These are phyloP conservation scores for Tolypocladium sp. DNA, from an alignment of 2,329 filamentous ascomycete genomes.

Conservation along the genomic window DNA sequence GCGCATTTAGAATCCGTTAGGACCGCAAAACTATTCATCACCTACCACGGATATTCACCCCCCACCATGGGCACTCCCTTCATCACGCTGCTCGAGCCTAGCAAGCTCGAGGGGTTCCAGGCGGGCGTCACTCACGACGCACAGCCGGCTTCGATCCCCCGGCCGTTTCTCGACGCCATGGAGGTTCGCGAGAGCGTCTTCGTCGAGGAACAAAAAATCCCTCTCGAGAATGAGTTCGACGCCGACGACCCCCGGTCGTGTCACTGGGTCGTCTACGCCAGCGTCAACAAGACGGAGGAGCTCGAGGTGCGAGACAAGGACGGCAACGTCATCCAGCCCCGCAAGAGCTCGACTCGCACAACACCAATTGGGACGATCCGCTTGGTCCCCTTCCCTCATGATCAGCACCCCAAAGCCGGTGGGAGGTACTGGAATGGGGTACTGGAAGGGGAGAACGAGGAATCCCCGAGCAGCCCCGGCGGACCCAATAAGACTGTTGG, in stretches of 20 bases:
- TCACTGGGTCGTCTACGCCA: slow-evolving; percentile 82
- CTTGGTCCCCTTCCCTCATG: slow-evolving; percentile 72
- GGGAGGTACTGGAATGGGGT: slow-evolving; percentile 37
- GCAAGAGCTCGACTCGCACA: slow-evolving; percentile 32
- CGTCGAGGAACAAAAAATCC: slow-evolving; percentile 48
- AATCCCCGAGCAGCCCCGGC: slow-evolving; percentile 1
- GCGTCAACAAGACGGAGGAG: slow-evolving; percentile 38
- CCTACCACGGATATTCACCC: neutral
- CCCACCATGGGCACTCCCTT: slow-evolving; percentile 39
- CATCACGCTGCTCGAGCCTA: slow-evolving; percentile 37
- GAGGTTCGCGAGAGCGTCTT: slow-evolving; percentile 52
- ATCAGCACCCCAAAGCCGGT: slow-evolving; percentile 47
- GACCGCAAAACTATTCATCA: neutral
- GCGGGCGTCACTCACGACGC: slow-evolving; percentile 25
- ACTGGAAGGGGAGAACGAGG: slow-evolving; percentile 17
- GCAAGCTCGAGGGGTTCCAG: slow-evolving; percentile 39
- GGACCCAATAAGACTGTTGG: slow-evolving; percentile 10
- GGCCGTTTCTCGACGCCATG: slow-evolving; percentile 55
- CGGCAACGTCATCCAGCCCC: slow-evolving; percentile 30
- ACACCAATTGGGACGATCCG: slow-evolving; percentile 65
- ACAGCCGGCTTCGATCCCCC: slow-evolving; percentile 39
- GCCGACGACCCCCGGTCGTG: slow-evolving; percentile 68
- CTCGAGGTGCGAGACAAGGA: slow-evolving; percentile 33
- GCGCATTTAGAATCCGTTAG: neutral
- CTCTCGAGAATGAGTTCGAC: slow-evolving; percentile 67